Percentiles rank a stretch among this genome's conserved stretches.
phyloP scores from a whole-genome alignment of 2,329 filamentous ascomycete genomes.

The Apiospora rasikravindrae region DNA sequence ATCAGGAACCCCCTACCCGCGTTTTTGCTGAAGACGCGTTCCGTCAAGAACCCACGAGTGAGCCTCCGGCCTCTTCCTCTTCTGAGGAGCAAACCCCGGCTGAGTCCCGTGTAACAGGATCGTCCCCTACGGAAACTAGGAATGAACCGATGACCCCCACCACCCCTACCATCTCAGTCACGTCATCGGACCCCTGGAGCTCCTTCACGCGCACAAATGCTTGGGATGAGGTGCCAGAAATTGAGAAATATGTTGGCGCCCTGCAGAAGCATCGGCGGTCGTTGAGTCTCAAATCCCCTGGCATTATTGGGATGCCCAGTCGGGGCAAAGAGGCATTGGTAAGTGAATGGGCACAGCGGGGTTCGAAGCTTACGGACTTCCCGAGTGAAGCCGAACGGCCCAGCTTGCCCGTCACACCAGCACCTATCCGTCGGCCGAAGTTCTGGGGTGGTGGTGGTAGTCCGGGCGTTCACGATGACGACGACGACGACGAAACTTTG shows the following conservation, averaged over 20 bases:
- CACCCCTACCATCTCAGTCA: slow-evolving; percentile 53
- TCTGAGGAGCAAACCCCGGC: slow-evolving; percentile 30
- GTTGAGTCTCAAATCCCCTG: slow-evolving; percentile 39
- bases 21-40: slow-evolving; percentile 66
- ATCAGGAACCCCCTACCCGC: slow-evolving; percentile 66
- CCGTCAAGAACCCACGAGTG: slow-evolving; percentile 27
- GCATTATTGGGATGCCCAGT: slow-evolving; percentile 32
- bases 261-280: slow-evolving; percentile 65
- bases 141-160: slow-evolving; percentile 53
- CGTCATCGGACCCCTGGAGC: slow-evolving; percentile 69
- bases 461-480: slow-evolving; percentile 50
- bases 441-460: slow-evolving; percentile 65
- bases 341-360: slow-evolving; percentile 37
- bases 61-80: slow-evolving; percentile 27
- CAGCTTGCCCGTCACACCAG: slow-evolving; percentile 88
- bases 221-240: slow-evolving; percentile 91
- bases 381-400: slow-evolving; percentile 82
- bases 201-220: slow-evolving; percentile 80
- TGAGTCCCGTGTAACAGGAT: slow-evolving; percentile 44
- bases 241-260: slow-evolving; percentile 83
- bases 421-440: slow-evolving; percentile 71
- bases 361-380: slow-evolving; percentile 83
- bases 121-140: slow-evolving; percentile 42
- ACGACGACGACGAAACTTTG: slow-evolving; percentile 55
- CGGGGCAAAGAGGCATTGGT: slow-evolving; percentile 41